Conservation (phyloP, 768 basidiomycete genomes). For the Termitomyces sp. region DNA sequence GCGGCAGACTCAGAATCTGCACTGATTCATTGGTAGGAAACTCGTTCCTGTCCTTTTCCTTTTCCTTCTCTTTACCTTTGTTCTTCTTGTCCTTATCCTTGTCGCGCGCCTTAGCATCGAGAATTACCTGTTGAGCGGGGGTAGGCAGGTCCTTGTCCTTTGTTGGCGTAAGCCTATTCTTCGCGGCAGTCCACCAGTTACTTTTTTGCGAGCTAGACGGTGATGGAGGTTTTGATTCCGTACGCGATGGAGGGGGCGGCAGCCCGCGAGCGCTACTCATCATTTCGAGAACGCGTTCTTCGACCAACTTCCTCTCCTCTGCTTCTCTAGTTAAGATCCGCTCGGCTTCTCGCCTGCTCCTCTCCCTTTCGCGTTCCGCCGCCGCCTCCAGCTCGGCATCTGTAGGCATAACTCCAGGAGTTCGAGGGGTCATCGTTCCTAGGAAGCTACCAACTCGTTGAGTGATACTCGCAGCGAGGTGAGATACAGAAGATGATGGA, state of each 20-base stretch:
- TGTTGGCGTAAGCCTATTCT: slow-evolving; percentile 71
- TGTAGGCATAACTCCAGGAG: slow-evolving; percentile 39
- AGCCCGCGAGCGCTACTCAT: slow-evolving; percentile 43
- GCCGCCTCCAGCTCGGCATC: slow-evolving; percentile 82
- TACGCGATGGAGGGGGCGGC: slow-evolving; percentile 58
- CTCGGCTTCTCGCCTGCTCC: slow-evolving; percentile 73
- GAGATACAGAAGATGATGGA: slow-evolving; percentile 64
- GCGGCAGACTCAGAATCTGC: slow-evolving; percentile 46
- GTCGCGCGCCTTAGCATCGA: slow-evolving; percentile 64
- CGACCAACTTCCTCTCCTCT: slow-evolving; percentile 58
- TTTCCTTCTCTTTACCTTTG: slow-evolving; percentile 52
- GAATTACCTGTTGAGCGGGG: slow-evolving; percentile 78
- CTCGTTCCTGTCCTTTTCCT: slow-evolving; percentile 57
- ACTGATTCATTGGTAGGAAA: slow-evolving; percentile 48
- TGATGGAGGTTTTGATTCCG: slow-evolving; percentile 55
- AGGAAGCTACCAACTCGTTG: slow-evolving; percentile 70
- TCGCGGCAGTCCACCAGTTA: slow-evolving; percentile 70
- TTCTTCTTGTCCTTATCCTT: slow-evolving; percentile 46
- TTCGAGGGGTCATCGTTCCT: slow-evolving; percentile 40
- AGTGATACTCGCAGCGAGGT: slow-evolving; percentile 69
- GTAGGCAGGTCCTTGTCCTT: slow-evolving; percentile 73
- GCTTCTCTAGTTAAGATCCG: slow-evolving; percentile 68
- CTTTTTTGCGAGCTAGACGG: slow-evolving; percentile 56
- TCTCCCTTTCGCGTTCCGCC: slow-evolving; percentile 71
- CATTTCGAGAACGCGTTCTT: slow-evolving; percentile 76